Base-by-base conservation (phyloP, 495 filamentous ascomycete genomes). In the Penicillium coffeae region DNA sequence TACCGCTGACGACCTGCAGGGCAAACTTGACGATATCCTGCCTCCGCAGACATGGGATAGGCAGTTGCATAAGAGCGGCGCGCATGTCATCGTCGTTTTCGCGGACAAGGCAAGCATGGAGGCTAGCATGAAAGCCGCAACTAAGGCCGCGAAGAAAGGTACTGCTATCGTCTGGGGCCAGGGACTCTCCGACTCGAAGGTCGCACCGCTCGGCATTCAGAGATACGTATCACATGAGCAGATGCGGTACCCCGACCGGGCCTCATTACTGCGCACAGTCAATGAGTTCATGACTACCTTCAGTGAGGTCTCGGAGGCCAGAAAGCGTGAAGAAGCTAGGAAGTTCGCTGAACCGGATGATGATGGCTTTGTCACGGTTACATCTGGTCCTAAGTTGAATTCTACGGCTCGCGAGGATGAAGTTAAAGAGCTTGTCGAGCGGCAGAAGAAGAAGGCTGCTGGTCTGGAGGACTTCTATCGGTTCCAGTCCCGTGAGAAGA, bases 341-440 rank as follows among this genome's bases (percentile, higher is more conserved):
- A 69, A 81, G 50, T 78, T 86, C 38, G 79, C 83, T 56, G 84
- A 86, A 57, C 89, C 93, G 8, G 93, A 98, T 63, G 90, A 89
- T 60, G 94, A 98, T 67, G 93, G 93, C 8, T 98, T 98, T 61
- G 76, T 96, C 16, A 96, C 89, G 22, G 94, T 98, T 21, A 87
- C 84, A 3, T 77, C 86, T 47, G 91, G 90, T 12, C 72, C 72
- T 34, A 82, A 86, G 47, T 73, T 75, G 8, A 89, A 87, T 10
- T 84, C 87, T 8, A 79, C 86, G 2, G 88, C 88, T 14, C 73
- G 81, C 38, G 79, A 83, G 50, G 86, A 87, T 56, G 88, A 90
- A 58, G 84, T 86, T 9, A 80, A 84, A 66, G 82, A 80, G 60
- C 75, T 84, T 56, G 79, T 81, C 51, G 79, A 82, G 68, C 82